Evolutionary conservation across 139 green algal species (phyloP).

Genomic region (Chlorella sp.): DNA sequence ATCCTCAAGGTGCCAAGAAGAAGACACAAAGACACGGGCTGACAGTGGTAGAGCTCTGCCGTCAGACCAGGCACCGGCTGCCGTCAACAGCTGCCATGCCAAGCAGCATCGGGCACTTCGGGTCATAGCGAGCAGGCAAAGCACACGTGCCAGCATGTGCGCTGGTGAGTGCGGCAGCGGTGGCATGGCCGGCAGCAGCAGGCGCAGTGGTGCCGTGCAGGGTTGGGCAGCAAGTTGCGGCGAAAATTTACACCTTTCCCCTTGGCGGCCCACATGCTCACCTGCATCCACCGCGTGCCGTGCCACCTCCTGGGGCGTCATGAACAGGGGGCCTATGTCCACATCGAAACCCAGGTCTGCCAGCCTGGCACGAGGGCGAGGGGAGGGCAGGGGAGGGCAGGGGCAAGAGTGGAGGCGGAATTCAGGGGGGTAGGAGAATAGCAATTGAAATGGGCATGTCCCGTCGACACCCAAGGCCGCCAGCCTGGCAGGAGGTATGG

Average conservation of each 20-base stretch:
- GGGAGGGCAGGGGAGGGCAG: neutral
- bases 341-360: conserved; percentile 80
- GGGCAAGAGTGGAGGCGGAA: too few species aligned
- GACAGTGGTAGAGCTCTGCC: neutral
- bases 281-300: conserved; percentile 69
- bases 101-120: neutral
- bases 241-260: too few species aligned
- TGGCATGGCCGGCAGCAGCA: neutral
- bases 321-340: conserved; percentile 77
- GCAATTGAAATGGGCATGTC: neutral
- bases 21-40: neutral
- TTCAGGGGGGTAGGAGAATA: neutral
- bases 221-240: too few species aligned
- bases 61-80: neutral
- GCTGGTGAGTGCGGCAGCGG: too few species aligned
- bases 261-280: neutral
- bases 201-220: neutral
- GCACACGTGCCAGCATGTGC: neutral
- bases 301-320: conserved; percentile 72
- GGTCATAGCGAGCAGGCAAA: neutral
- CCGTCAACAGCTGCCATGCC: too few species aligned
- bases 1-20: too few species aligned
- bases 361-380: conserved; percentile 26
- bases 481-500: too few species aligned
- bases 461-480: neutral